A percentile compares a stretch with the other conserved stretches of the same genome.
Conservation (phyloP, 2,329 filamentous ascomycete species). For the Lecanicillium sp. region DNA sequence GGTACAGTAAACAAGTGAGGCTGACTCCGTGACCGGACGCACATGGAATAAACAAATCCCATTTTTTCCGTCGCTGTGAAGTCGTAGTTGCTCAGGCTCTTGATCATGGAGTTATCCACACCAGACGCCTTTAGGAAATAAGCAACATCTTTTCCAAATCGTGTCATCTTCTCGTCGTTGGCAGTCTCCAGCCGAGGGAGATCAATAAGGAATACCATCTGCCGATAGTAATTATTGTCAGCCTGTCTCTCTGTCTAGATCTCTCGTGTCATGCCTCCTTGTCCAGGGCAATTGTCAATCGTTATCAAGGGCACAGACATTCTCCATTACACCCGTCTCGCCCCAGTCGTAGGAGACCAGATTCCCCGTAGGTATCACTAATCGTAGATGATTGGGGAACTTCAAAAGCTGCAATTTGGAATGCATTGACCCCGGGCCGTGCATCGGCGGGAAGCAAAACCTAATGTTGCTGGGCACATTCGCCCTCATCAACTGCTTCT, state of each 20-base stretch:
- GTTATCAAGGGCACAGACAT: conserved; percentile 41
- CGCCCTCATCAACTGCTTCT: conserved; percentile 44
- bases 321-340: conserved; percentile 77
- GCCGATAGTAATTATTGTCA: neutral
- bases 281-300: neutral
- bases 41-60: conserved; percentile 84
- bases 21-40: conserved; percentile 28
- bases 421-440: conserved; percentile 73
- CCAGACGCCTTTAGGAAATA: conserved; percentile 64
- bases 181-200: conserved; percentile 56
- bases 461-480: conserved; percentile 52
- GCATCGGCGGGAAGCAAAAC: conserved; percentile 80
- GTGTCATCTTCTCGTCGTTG: conserved; percentile 26
- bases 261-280: neutral
- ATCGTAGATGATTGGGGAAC: conserved; percentile 63
- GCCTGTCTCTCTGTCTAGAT: too few relatives aligned
- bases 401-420: conserved; percentile 92
- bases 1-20: neutral
- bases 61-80: conserved; percentile 66
- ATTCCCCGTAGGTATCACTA: conserved; percentile 86
- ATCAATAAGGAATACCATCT: conserved; percentile 88
- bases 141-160: conserved; percentile 64
- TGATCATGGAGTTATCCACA: conserved; percentile 57
- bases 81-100: conserved; percentile 72
- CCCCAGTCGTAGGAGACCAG: conserved; percentile 86